A percentile compares a stretch with the other conserved stretches of the same genome.
Conservation (phyloP, 495 filamentous ascomycete genomes). For the Trichocladium uniseriatum region DNA sequence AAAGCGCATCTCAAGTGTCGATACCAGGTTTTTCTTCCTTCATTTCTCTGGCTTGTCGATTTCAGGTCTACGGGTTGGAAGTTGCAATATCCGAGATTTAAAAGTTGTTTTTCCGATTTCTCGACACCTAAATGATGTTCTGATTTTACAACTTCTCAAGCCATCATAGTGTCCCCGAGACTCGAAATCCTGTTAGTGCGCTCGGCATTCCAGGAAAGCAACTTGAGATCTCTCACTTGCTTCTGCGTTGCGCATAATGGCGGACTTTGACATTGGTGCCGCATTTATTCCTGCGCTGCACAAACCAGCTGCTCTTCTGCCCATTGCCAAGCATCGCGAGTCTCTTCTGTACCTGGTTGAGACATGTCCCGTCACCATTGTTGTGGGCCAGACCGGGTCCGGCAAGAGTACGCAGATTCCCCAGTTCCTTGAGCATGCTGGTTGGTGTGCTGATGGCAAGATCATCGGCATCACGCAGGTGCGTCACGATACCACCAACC, state of each 20-base stretch:
- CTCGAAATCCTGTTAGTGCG: too few relatives aligned
- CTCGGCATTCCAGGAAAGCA: too few relatives aligned
- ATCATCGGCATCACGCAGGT: constrained; percentile 88
- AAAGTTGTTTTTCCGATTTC: too few relatives aligned
- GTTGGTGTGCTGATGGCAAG: constrained; percentile 78
- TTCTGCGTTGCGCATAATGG: constrained; percentile 25
- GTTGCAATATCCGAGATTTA: too few relatives aligned
- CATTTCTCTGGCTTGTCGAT: too few relatives aligned
- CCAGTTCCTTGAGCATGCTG: constrained; percentile 76
- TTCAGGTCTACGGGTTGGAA: too few relatives aligned
- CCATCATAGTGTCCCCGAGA: too few relatives aligned
- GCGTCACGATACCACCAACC: constrained; percentile 21
- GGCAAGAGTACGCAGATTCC: constrained; percentile 88
- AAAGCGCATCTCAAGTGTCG: too few relatives aligned
- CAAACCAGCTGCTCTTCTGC: constrained; percentile 65
- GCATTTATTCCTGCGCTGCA: constrained; percentile 68
- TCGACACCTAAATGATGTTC: too few relatives aligned
- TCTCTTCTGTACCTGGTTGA: constrained; percentile 69
- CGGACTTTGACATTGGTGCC: constrained; percentile 51
- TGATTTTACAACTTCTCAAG: too few relatives aligned
- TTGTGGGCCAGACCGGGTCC: constrained; percentile 83
- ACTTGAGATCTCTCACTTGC: too few relatives aligned
- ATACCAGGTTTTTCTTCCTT: too few relatives aligned
- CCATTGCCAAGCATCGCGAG: constrained; percentile 67
- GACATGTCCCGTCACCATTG: constrained; percentile 69